phyloP scores from a whole-genome alignment of 345 rosid genomes.

The Heritiera littoralis region DNA sequence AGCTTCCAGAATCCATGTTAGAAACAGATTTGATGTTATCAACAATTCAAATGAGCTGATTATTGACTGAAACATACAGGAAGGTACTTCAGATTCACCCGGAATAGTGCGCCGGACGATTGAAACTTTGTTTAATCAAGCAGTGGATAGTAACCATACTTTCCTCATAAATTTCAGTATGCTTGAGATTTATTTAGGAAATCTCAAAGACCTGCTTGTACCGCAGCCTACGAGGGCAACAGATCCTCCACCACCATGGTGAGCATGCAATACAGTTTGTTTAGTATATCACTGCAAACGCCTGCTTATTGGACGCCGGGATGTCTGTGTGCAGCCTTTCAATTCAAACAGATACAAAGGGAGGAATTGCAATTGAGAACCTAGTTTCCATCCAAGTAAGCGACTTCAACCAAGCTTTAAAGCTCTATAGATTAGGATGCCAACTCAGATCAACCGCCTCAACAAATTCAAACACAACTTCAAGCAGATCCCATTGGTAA shows the following conservation, averaged over 20 bases:
- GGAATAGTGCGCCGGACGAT: constrained; percentile 69
- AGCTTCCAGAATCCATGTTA: no score
- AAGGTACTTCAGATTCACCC: constrained; percentile 61
- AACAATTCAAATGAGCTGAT: not conserved
- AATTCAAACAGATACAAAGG: constrained; percentile 56
- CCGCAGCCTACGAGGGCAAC: constrained; percentile 53
- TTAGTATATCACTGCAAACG: not conserved
- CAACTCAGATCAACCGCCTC: constrained; percentile 73
- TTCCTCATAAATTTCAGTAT: constrained; percentile 65
- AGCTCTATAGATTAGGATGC: constrained; percentile 74
- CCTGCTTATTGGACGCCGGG: constrained; percentile 9
- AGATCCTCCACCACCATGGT: constrained; percentile 64
- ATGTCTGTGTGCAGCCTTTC: constrained; percentile 56
- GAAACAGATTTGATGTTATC: not conserved
- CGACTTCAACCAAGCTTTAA: constrained; percentile 62
- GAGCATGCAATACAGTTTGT: constrained; percentile 25
- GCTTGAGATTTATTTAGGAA: constrained; percentile 87
- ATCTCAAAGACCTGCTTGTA: constrained; percentile 69
- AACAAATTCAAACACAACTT: constrained; percentile 65
- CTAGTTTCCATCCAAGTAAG: constrained; percentile 60
- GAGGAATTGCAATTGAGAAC: constrained; percentile 62
- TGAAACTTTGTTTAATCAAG: constrained; percentile 59
- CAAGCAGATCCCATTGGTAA: constrained; percentile 92
- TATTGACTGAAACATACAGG: constrained; percentile 37
- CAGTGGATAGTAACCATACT: constrained; percentile 50